Percentiles rank a stretch among this genome's conserved stretches.
These are phyloP conservation scores for Suillus clintonianus DNA, from an alignment of 768 basidiomycete genomes.

Conservation along the genomic window DNA sequence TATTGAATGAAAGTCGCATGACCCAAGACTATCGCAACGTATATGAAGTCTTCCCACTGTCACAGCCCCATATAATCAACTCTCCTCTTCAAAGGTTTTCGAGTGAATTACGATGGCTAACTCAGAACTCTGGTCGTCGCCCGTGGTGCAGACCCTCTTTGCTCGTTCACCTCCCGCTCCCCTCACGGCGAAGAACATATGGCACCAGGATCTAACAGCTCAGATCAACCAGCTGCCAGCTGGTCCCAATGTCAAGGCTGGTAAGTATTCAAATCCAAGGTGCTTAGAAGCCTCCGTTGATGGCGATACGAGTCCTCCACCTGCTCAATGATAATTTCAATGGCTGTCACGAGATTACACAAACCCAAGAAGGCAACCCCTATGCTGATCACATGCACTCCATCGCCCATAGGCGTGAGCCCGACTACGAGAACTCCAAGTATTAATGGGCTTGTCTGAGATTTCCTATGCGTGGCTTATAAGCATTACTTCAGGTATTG, in stretches of 20 bases:
- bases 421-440: constrained; percentile 20
- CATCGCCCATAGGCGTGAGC: constrained; percentile 25
- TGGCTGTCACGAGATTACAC: constrained; percentile 19
- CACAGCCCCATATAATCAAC: neutral
- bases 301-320: constrained; percentile 11
- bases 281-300: neutral
- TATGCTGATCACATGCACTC: constrained; percentile 24
- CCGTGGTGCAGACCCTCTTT: constrained; percentile 17
- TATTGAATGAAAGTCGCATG: neutral
- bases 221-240: constrained; percentile 20
- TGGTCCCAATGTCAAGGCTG: constrained; percentile 14
- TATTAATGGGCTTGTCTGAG: neutral
- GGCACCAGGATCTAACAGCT: constrained; percentile 16
- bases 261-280: constrained; percentile 3
- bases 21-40: neutral
- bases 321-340: constrained; percentile 24
- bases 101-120: neutral
- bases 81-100: neutral
- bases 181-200: constrained; percentile 15
- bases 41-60: neutral
- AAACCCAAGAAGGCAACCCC: constrained; percentile 19
- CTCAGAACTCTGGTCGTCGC: constrained; percentile 10
- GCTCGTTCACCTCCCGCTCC: constrained; percentile 13
- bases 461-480: neutral
- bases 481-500: constrained; percentile 13